Base-by-base conservation (phyloP, 2,329 filamentous ascomycete genomes). In the Drechslera avenae region DNA sequence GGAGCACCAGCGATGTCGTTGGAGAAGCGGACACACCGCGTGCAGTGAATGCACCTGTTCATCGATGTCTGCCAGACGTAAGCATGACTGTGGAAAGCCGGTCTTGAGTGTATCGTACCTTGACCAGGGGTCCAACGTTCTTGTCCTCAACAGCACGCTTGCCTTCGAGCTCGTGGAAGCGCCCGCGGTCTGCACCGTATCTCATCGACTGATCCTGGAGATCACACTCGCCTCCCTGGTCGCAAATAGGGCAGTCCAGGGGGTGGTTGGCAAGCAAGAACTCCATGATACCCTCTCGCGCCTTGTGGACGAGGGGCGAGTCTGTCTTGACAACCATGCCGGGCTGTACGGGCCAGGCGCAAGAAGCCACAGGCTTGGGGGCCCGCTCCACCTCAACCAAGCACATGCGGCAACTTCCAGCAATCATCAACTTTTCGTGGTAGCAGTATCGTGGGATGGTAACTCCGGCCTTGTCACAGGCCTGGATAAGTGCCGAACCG, bases 11-110 rank as follows among this genome's bases (percentile, higher is more conserved):
- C 94, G 69, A 99, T 83, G 70, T 99, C 94, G 78, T 97, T 99
- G 73, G 94, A 90, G 77, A 99, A 99, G 72, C 94, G 91, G 66
- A 99, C 86, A 78, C 94, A 99, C 70, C 94, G 87, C 59, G 94
- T 99, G 83, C 94, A 99, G 81, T 99, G 94, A 70, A 99, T 99
- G 78, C 94, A 99, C 74, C 94, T 86, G 83, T 99, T 99, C 94
- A 99, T 99, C 41, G 94, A 99, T 3, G 94, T 99, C 85, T 81
- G 54, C 4, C 28, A 10, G 34, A 13, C 34, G 56, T 77, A 42
- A 76, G 73, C 39, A 52, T 10, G 33, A 7, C 30, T 28, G 46
- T 32, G 17, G 21, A 5, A 5, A 21, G 21, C 48, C 18, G 33
- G 10, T 6, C 10, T 23, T n/a, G 17, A 18, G 3, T 19, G 35